Percentiles rank a stretch among this genome's conserved stretches.
Conservation (phyloP, 1,284 basidiomycete species). For the Trametes hirsuta region DNA sequence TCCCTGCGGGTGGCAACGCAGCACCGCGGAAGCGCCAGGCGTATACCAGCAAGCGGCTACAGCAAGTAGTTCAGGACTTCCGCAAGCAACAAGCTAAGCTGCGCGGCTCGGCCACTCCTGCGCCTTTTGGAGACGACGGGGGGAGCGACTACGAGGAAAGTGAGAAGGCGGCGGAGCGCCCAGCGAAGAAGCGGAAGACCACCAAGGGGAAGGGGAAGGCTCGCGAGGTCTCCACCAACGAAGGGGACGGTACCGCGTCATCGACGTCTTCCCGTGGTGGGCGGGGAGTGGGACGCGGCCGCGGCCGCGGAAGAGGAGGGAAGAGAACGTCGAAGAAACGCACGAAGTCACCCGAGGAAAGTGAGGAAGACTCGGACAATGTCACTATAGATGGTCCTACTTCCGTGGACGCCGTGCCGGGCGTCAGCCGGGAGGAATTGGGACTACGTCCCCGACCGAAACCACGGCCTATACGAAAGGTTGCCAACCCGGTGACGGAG, state of each 20-base stretch:
- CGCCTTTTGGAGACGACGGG: conserved; percentile 4
- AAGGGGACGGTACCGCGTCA: background rate
- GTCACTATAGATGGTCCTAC: background rate
- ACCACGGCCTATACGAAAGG: conserved; percentile 14
- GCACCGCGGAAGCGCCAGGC: conserved; percentile 81
- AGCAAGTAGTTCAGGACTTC: conserved; percentile 88
- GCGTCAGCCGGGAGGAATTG: conserved; percentile 17
- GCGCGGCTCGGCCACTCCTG: conserved; percentile 13
- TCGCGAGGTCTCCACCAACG: background rate
- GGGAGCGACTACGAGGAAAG: conserved; percentile 28
- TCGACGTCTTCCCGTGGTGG: conserved; percentile 4
- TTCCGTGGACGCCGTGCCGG: background rate
- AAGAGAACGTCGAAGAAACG: conserved; percentile 29
- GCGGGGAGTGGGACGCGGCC: conserved; percentile 16
- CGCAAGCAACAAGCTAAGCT: conserved; percentile 52
- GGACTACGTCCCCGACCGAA: conserved; percentile 23
- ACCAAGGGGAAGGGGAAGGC: conserved; percentile 25
- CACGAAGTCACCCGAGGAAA: conserved; percentile 21
- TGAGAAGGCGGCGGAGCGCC: conserved; percentile 22
- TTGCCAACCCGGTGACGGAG: background rate
- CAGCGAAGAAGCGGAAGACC: conserved; percentile 38
- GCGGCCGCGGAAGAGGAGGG: conserved; percentile 29
- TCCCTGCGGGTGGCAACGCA: conserved; percentile 64
- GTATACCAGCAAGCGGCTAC: conserved; percentile 86
- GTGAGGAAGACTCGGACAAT: conserved; percentile 35